These are phyloP conservation scores for Podospora conica DNA, from an alignment of 495 filamentous ascomycete genomes.

Conservation along the genomic window DNA sequence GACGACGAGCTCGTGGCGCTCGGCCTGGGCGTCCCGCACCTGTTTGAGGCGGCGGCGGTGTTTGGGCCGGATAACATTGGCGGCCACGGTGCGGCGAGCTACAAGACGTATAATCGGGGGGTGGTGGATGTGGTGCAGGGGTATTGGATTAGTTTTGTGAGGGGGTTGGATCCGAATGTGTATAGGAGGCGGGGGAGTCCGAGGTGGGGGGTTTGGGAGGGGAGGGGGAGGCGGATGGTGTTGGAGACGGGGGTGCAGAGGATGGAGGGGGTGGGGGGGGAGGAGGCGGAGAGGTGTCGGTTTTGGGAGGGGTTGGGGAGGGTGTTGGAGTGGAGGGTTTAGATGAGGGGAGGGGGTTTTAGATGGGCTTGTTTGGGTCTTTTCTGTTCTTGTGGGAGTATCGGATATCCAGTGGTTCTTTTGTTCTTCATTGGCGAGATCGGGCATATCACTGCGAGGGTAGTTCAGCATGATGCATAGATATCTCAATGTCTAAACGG, in stretches of 20 bases:
- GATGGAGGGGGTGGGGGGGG: slow-evolving; percentile 30
- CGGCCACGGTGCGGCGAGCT: slow-evolving; percentile 20
- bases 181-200: slow-evolving; percentile 19
- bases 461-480: neutral
- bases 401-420: neutral
- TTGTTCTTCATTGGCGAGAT: neutral
- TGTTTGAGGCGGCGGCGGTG: slow-evolving; percentile 38
- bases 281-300: slow-evolving; percentile 21
- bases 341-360: neutral
- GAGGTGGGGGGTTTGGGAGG: slow-evolving; percentile 31
- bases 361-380: neutral
- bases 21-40: slow-evolving; percentile 16
- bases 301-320: slow-evolving; percentile 36
- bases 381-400: neutral
- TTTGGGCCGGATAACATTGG: slow-evolving; percentile 36
- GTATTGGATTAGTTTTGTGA: slow-evolving; percentile 40
- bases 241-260: slow-evolving; percentile 30
- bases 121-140: slow-evolving; percentile 35
- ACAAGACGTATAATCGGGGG: slow-evolving; percentile 30
- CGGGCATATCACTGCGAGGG: neutral
- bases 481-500: neutral
- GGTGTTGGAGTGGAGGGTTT: slow-evolving; percentile 27
- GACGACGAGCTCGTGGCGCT: slow-evolving; percentile 16
- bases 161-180: slow-evolving; percentile 31
- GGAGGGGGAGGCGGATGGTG: slow-evolving; percentile 19